Base-by-base conservation (phyloP, 495 filamentous ascomycete species). In the Hyaloscypha finlandica region DNA sequence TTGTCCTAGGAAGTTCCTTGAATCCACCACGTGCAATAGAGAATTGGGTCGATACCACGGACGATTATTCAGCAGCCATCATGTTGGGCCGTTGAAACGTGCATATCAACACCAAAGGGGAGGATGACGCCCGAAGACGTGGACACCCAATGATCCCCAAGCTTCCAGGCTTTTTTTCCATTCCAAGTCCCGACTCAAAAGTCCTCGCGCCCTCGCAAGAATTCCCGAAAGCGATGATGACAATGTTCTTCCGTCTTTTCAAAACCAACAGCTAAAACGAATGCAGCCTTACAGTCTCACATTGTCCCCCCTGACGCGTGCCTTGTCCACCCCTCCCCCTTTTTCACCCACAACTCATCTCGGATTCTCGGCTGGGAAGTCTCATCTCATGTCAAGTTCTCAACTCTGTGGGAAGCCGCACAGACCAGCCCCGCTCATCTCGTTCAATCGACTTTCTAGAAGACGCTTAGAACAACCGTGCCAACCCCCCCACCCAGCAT, bases 1-100 rank as follows among this genome's bases (percentile, higher is more conserved):
- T 48, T 4, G 42, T 56, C 53, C 53, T 56, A 29, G 53, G 53
- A 29, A 56, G 53, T 9, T 4, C 53, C 53, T 56, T 25, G 53
- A n/a, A 29, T 11, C 8, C 22, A 56, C 53, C 53, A 56, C 53
- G 53, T 29, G 53, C 53, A 0, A 14, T 48, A 4, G 42, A 19
- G 16, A 8, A 37, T 1, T 48, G 3, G 16, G 42, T 48, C 42
- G 4, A 19, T 14, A 1, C 42, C 42, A 48, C 42, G 16, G 42
- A 48, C 4, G 42, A 16, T 48, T 48, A 19, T 19, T 48, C 16
- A 48, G 11, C 42, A 48, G 16, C 16, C 42, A 16, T 19, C 42
- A 48, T 48, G 42, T 48, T 19, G 16, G 16, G 42, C 42, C 42
- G 42, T 48, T 48, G 42, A 48, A 19, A 48, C 42, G 9, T 48